Evolutionary conservation across 768 basidiomycete species (phyloP), one percentile per base, ranked within the genome.

Genomic region (Polyporus arcularius): DNA sequence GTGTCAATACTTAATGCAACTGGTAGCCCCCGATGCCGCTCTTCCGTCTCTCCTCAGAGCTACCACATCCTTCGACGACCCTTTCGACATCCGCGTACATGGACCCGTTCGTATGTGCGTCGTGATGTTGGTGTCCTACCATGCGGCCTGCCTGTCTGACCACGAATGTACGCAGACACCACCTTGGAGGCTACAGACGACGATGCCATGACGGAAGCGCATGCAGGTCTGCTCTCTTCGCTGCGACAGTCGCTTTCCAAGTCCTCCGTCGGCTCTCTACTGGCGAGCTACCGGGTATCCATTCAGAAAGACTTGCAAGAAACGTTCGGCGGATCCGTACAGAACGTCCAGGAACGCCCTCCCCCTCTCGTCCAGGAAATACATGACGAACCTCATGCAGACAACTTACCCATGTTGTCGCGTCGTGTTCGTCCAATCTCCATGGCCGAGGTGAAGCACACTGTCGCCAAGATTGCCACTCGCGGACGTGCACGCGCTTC

Each of bases 231-330:
- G n/a, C 31, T 61, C 11, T 3, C 47, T 12, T n/a, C 60, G 16
- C 32, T 53, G 11, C 53, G 53, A 18, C 32, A 32, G 18, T 55
- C 11, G 54, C 45, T 61, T 8, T 43, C 60, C 11, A 48, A 30
- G 26, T 42, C 60, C 2, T 31, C 45, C 6, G 30, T 61, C 46
- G 53, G 60, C 4, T 55, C 60, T 40, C 47, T 54, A 9, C 35
- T 61, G 11, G 31, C 46, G 11, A 31, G 53, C 11, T 61, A 42
- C 42, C 53, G 46, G 14, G 45, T 50, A 26, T 59, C 58, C 7
- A 16, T 55, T n/a, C 53, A 43, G 9, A 40, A 46, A 31, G 59
- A 54, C 14, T 14, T 60, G 15, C 32, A 41, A 11, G 48, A 55
- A 4, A 55, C 46, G 16, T 49, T 60, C 35, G 59, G 42, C 28